A percentile compares a stretch with the other conserved stretches of the same genome.
These are phyloP conservation scores for Cytospora leucostoma DNA, from an alignment of 2,329 filamentous ascomycete species.

Conservation along the genomic window DNA sequence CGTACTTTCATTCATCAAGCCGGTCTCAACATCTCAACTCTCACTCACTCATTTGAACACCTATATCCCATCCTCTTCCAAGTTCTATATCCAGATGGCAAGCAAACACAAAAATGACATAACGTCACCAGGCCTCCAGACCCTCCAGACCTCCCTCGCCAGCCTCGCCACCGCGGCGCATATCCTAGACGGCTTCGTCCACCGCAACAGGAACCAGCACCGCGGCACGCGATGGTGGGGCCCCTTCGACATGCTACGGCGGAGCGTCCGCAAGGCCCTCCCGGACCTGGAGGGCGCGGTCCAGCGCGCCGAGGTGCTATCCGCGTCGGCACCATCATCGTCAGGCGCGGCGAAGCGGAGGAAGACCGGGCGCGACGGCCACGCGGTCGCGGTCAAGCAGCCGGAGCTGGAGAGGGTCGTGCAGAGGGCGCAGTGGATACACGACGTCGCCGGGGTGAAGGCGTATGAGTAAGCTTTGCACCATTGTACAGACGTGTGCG, in stretches of 20 bases:
- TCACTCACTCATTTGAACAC: background rate
- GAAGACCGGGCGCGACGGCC: slow-evolving; percentile 10
- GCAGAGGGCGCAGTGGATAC: slow-evolving; percentile 43
- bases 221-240: slow-evolving; percentile 77
- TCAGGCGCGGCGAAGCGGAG: too few relatives aligned
- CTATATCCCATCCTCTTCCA: background rate
- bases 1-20: background rate
- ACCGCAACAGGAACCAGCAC: slow-evolving; percentile 92
- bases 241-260: slow-evolving; percentile 70
- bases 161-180: slow-evolving; percentile 45
- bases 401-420: slow-evolving; percentile 23
- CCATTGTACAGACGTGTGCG: background rate
- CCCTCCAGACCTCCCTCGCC: slow-evolving; percentile 29
- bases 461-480: slow-evolving; percentile 46
- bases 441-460: slow-evolving; percentile 42
- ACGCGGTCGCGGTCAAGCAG: slow-evolving; percentile 16
- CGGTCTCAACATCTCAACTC: background rate
- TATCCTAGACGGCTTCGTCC: slow-evolving; percentile 71
- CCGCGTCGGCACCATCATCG: slow-evolving; percentile 11
- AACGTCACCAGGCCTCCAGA: background rate
- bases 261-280: slow-evolving; percentile 60
- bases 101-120: background rate
- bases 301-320: slow-evolving; percentile 17
- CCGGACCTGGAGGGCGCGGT: slow-evolving; percentile 36
- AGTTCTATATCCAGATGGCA: background rate